Evolutionary conservation across 441 rosid species (phyloP).

Genomic region (Gossypium trilobum): DNA sequence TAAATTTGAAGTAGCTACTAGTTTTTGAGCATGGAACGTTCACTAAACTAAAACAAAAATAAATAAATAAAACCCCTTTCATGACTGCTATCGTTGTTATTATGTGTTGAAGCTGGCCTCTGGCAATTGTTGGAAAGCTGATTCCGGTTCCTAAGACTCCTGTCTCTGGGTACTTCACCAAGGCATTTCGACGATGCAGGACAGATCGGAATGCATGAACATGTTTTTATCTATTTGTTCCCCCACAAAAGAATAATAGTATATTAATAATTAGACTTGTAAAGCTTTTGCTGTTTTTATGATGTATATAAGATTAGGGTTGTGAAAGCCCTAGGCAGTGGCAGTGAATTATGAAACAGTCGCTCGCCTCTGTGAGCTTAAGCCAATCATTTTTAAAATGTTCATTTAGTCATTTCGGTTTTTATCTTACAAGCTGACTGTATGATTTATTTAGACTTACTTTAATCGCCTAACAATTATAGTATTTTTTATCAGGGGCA

Average conservation of each 20-base stretch:
- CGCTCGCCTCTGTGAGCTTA: not conserved
- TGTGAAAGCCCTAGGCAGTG: not conserved
- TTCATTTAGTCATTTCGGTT: not conserved
- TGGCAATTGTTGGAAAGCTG: slow-evolving; percentile 65
- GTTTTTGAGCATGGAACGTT: not conserved
- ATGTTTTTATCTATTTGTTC: not conserved
- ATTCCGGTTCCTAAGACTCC: slow-evolving; percentile 78
- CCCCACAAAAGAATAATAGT: not conserved
- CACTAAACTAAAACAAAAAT: not conserved
- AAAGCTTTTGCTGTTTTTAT: not conserved
- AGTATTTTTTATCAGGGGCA: no score
- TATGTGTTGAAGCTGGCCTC: slow-evolving; percentile 71
- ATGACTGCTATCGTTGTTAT: not conserved
- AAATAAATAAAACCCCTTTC: not conserved
- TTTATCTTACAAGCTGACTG: not conserved
- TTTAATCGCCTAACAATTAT: no score
- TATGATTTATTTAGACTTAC: no score
- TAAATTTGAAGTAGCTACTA: not conserved
- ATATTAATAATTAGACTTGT: not conserved
- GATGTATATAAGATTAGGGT: not conserved
- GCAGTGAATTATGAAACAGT: not conserved
- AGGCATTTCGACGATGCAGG: slow-evolving; percentile 35
- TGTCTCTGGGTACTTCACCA: slow-evolving; percentile 36
- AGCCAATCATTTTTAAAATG: not conserved
- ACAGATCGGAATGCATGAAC: slow-evolving; percentile 23